phyloP scores from a whole-genome alignment of 2,329 filamentous ascomycete species.

The Pseudocercospora musae region DNA sequence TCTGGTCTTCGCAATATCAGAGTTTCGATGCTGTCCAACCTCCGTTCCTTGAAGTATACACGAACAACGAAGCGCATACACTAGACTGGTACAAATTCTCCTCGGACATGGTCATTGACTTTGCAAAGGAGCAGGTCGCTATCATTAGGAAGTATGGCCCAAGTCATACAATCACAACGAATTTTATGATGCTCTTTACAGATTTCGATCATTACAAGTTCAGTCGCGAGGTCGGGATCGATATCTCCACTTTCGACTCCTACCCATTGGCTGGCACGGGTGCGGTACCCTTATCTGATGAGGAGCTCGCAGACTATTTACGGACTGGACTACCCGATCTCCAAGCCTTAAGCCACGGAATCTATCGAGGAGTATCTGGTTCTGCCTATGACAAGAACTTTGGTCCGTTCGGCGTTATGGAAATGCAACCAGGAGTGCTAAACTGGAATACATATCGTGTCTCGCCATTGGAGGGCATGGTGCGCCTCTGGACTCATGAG shows the following conservation, averaged over 20 bases:
- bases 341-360: constrained; percentile 21
- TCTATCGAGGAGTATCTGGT: constrained; percentile 24
- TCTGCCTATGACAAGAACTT: constrained; percentile 16
- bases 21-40: constrained; percentile 25
- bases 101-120: constrained; percentile 27
- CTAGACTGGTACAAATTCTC: constrained; percentile 28
- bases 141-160: constrained; percentile 22
- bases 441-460: constrained; percentile 27
- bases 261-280: constrained; percentile 23
- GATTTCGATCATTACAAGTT: constrained; percentile 28
- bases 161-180: constrained; percentile 23
- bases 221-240: constrained; percentile 24
- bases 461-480: constrained; percentile 27
- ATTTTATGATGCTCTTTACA: constrained; percentile 26
- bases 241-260: constrained; percentile 23
- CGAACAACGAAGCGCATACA: constrained; percentile 25
- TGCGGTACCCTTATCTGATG: constrained; percentile 15
- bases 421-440: constrained; percentile 27
- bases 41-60: constrained; percentile 27
- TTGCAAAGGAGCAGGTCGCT: constrained; percentile 25
- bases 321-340: constrained; percentile 26
- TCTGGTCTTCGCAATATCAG: constrained; percentile 28
- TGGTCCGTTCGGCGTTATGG: constrained; percentile 27
- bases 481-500: constrained; percentile 26
- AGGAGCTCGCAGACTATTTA: constrained; percentile 21